Base-by-base conservation (phyloP, 768 basidiomycete genomes). In the Boletus vermiculosoides region DNA sequence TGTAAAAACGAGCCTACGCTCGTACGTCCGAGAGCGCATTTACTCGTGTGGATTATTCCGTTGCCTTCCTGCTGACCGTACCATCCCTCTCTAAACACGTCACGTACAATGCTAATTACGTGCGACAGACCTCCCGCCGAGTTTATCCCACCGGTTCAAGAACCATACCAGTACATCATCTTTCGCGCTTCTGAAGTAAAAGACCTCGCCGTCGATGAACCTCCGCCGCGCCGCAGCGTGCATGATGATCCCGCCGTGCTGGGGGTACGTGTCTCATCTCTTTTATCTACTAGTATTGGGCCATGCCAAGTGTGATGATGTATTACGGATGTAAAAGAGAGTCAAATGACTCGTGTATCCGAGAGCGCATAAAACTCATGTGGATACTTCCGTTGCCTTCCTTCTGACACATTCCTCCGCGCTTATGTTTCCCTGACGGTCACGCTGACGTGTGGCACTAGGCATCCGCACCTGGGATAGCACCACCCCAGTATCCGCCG, bases 141-240 rank as follows among this genome's bases (percentile, higher is more conserved):
- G 70, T 94, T 85, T 72, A 91, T 92, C 55, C 88, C 92, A 5
- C 90, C 92, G 0, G 86, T 87, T 44, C 84, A 85, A 68, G 88
- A 88, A 57, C 90, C 90, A 0, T 94, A 93, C 70, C 82, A 88
- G 61, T 93, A 91, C 73, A 93, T 94, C 73, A 90, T 94, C 61
- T 94, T 94, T 75, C 89, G 90, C 51, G 91, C 91, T 8, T 89
- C 89, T 3, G 90, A 94, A 72, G 91, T 93, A 59, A 92, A 93
- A 66, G 91, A 94, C 67, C 79, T 93, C n/a, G 80, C 88, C 28
- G 90, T 94, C 15, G 91, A 94, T 64, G 87, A 91, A 57, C 80
- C 82, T 1, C 58, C 75, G 31, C 75, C 80, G 0, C 74, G 78
- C 37, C 78, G 84, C 49, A 90, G 81, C 64, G 85, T 92, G 16